Conservation (phyloP, 140 eudicot species). For the Eryngium alpinum region DNA sequence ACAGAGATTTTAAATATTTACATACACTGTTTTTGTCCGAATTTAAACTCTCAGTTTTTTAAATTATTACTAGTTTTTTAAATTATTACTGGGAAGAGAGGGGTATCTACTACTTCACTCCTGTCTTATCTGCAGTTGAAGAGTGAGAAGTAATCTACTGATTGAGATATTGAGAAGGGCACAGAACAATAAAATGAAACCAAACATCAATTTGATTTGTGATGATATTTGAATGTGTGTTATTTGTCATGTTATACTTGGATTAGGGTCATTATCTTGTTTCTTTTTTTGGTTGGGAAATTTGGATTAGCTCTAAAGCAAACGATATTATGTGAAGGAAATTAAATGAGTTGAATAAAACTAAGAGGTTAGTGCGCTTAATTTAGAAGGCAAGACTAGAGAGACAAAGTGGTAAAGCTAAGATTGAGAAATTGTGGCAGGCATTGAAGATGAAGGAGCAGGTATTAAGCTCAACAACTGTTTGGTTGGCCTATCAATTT, state of each 20-base stretch:
- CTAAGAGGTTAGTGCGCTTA: neutral
- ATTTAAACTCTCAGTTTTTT: neutral
- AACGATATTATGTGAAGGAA: neutral
- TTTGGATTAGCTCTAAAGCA: neutral
- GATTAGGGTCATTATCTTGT: neutral
- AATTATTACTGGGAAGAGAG: too few species aligned
- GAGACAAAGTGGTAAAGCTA: slow-evolving; percentile 12
- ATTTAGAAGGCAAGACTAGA: slow-evolving; percentile 13
- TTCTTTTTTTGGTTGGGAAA: neutral
- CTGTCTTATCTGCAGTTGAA: too few species aligned
- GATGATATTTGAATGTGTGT: neutral
- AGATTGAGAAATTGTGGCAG: slow-evolving; percentile 6
- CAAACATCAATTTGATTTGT: too few species aligned
- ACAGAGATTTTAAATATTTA: neutral
- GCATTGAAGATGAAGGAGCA: neutral
- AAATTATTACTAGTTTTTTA: too few species aligned
- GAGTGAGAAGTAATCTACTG: too few species aligned
- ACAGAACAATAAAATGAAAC: too few species aligned
- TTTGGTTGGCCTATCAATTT: slow-evolving; percentile 11
- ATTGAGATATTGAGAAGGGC: too few species aligned
- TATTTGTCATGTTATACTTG: too few species aligned
- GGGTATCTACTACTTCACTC: too few species aligned
- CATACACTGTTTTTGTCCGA: neutral
- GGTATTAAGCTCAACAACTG: slow-evolving; percentile 5
- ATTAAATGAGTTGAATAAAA: neutral